Percentiles rank a stretch among this genome's conserved stretches.
These are phyloP conservation scores for Boletus sp. DNA, from an alignment of 768 basidiomycete species.

Conservation along the genomic window DNA sequence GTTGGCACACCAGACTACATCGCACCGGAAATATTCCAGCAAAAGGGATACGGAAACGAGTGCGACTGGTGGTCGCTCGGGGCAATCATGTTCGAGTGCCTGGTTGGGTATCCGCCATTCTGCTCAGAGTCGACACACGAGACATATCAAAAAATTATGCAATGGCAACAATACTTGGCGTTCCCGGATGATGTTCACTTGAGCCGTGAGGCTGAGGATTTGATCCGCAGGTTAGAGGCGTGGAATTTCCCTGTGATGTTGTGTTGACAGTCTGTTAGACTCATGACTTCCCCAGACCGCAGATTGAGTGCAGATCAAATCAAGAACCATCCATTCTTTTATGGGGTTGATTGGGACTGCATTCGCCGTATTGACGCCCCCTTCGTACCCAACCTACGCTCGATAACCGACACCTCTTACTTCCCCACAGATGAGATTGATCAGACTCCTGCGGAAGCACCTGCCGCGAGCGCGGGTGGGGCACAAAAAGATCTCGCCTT, in stretches of 20 bases:
- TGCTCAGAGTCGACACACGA: constrained; percentile 96
- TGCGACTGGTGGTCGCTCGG: constrained; percentile 99
- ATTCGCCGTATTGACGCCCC: constrained; percentile 91
- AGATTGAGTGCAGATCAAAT: constrained; percentile 83
- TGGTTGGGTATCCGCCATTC: constrained; percentile 97
- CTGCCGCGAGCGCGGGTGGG: constrained; percentile 36
- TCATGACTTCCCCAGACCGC: constrained; percentile 82
- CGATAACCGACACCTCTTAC: constrained; percentile 96
- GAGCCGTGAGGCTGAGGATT: constrained; percentile 86
- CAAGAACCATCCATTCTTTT: constrained; percentile 90
- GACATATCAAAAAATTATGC: constrained; percentile 96
- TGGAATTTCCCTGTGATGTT: neutral
- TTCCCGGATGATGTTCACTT: constrained; percentile 96
- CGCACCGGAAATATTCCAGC: constrained; percentile 94
- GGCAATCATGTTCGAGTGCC: constrained; percentile 97
- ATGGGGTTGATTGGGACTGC: constrained; percentile 90
- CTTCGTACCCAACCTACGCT: constrained; percentile 92
- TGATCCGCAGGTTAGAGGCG: constrained; percentile 68
- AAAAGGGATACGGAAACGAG: constrained; percentile 96
- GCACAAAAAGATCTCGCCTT: constrained; percentile 64
- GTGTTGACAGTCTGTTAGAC: constrained; percentile 38
- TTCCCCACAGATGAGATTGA: constrained; percentile 95
- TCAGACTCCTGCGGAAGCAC: constrained; percentile 55
- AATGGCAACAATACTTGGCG: constrained; percentile 82
- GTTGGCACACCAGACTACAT: constrained; percentile 98